Base-by-base conservation (phyloP, 306 rosid species). In the Cucurbita argyrosperma region DNA sequence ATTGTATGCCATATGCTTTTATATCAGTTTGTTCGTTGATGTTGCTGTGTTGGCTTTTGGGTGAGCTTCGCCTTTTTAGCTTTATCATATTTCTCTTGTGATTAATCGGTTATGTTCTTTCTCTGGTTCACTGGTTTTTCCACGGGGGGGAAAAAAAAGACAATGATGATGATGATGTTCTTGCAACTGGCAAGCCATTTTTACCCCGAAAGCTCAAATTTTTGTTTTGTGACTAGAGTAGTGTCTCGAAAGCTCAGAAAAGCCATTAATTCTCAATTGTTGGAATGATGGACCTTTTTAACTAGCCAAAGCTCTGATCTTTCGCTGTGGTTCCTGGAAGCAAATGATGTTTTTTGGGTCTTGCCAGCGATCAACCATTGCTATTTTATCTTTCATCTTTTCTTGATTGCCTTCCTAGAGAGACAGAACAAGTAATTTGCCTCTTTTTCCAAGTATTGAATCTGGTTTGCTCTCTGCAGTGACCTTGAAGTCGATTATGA, bases 401-500 rank as follows among this genome's bases (percentile, higher is more conserved):
- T 67, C 52, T 46, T 21, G 39, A 43, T 42, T 66, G 2, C 8
- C 72, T 43, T 45, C 4, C 19, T 19, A 19, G 19, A 66, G 8
- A 19, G 71, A 18, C 54, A 45, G 52, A 35, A 65, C 49, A 39
- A 42, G 51, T 18, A 18, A 9, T 65, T 65, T 40, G 16, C 53
- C 43, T 42, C 52, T 9, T 42, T 42, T 43, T 65, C n/a, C 63
- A 19, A 65, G 10, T 18, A 38, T 40, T 42, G 9, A 65, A 63
- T 65, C 71, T 66, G 18, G 56, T 69, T 49, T 69, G 45, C 14
- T 26, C 26, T 78, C 38, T 83, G 82, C 87, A 94, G 96, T 79
- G 96, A 88, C 83, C 68, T 94, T 76, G 96, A 94, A 83, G 89
- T 94, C 43, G 86, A 91, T 76, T 89, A 74, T 73, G 87, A 83